Base-by-base conservation (phyloP, 1,139 yeast species). In the Kodamaea plutei region DNA sequence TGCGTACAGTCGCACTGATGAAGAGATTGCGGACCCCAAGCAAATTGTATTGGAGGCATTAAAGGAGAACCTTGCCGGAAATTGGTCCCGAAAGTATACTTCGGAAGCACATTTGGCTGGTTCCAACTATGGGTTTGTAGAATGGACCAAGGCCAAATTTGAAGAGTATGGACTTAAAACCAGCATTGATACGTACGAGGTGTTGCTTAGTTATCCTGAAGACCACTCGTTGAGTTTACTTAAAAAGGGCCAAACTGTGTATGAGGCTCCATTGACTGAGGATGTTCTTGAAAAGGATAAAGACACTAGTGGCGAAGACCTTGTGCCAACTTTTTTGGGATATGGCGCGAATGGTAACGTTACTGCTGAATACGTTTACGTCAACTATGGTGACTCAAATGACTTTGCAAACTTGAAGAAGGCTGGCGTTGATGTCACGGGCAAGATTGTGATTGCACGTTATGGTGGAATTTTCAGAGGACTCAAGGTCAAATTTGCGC, bases 201-300 rank as follows among this genome's bases (percentile, higher is more conserved):
- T 77, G 2, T 75, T 72, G 60, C 60, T 73, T 23, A 73, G 73
- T 41, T 61, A 62, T 29, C 84, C 82, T 6, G 51, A 64, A 6
- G 69, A 67, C 13, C 73, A 69, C 28, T 64, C 53, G 15, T 61
- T 79, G 37, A 53, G 60, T 25, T 53, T 80, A 25, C 30, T 70
- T 20, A 41, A 51, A 7, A 21, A 38, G 4, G 41, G 39, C 13
- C 46, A 61, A 8, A 52, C 68, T 6, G 53, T 71, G 25, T 84
- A 76, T 53, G 62, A 66, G 37, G 88, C 95, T 4, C 66, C 79
- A 2, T 64, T 85, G 40, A 64, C 66, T 40, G 96, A 87, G 56
- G 95, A 87, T 49, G 78, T 58, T 9, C 49, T 87, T 23, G 61
- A 72, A 8, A 83, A 83, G 35, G 96, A 88, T 54, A 71, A 76